Evolutionary conservation across 495 filamentous ascomycete species (phyloP).

Genomic region (Pseudevernia furfuracea): DNA sequence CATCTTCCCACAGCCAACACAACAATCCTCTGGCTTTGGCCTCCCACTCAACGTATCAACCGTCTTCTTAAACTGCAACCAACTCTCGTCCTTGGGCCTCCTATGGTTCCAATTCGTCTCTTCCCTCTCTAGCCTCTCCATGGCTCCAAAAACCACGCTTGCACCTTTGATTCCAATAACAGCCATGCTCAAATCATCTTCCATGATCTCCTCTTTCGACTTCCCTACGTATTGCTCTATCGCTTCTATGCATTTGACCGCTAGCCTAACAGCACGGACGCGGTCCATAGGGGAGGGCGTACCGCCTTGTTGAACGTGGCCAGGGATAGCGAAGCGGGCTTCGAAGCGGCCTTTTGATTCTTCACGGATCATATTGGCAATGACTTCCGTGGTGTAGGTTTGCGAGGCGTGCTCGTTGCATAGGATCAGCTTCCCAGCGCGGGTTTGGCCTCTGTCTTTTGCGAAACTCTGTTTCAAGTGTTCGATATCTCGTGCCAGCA

Average conservation of each 20-base stretch:
- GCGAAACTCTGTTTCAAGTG: slow-evolving; percentile 81
- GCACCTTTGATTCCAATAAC: slow-evolving; percentile 93
- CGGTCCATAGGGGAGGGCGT: slow-evolving; percentile 94
- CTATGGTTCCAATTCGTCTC: slow-evolving; percentile 92
- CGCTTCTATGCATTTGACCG: slow-evolving; percentile 84
- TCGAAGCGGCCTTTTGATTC: slow-evolving; percentile 91
- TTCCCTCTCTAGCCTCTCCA: slow-evolving; percentile 66
- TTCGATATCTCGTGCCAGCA: slow-evolving; percentile 84
- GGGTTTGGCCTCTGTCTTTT: slow-evolving; percentile 78
- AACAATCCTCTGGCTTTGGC: slow-evolving; percentile 32
- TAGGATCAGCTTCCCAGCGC: slow-evolving; percentile 88
- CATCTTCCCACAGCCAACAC: slow-evolving; percentile 21
- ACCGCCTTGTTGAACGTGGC: slow-evolving; percentile 94
- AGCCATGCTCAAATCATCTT: slow-evolving; percentile 59
- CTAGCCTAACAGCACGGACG: slow-evolving; percentile 81
- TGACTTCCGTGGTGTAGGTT: slow-evolving; percentile 85
- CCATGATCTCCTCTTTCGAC: slow-evolving; percentile 57
- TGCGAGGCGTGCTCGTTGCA: slow-evolving; percentile 87
- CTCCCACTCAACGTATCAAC: slow-evolving; percentile 81
- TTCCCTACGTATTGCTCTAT: slow-evolving; percentile 68
- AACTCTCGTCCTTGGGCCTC: slow-evolving; percentile 77
- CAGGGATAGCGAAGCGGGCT: slow-evolving; percentile 84
- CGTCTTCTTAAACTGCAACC: slow-evolving; percentile 70
- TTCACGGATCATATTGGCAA: slow-evolving; percentile 91
- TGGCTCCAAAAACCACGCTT: slow-evolving; percentile 74